Evolutionary conservation across 2,329 filamentous ascomycete genomes (phyloP).

Genomic region (Aspergillus caelatus): DNA sequence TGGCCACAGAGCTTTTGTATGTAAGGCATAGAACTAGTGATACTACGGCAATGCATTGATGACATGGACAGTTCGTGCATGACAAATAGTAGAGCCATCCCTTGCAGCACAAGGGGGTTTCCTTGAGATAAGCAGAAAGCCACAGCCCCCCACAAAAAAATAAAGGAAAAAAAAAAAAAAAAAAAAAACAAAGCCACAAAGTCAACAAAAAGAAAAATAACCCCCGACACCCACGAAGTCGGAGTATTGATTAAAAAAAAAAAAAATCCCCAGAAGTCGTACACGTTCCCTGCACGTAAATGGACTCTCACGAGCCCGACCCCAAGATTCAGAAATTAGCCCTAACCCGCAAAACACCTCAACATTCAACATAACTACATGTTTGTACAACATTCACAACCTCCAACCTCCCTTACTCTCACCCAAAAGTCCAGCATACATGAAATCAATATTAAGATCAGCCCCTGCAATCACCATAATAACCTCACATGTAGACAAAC

Average conservation of each 20-base stretch:
- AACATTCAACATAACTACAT: neutral
- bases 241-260: neutral
- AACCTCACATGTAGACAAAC: neutral
- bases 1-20: neutral
- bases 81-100: neutral
- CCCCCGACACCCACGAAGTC: neutral
- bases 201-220: neutral
- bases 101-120: neutral
- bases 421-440: neutral
- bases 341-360: neutral
- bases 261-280: neutral
- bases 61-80: neutral
- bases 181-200: neutral
- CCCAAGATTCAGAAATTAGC: neutral
- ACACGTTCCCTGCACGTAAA: neutral
- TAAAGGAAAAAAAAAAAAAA: neutral
- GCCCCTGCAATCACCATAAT: neutral
- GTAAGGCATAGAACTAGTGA: slow-evolving; percentile 5
- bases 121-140: neutral
- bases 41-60: slow-evolving; percentile 1
- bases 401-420: neutral
- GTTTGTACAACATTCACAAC: neutral
- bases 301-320: neutral
- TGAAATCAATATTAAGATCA: neutral
- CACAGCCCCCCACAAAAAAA: too few species aligned